Base-by-base conservation (phyloP, 148 eudicot species). In the Drosera capensis region DNA sequence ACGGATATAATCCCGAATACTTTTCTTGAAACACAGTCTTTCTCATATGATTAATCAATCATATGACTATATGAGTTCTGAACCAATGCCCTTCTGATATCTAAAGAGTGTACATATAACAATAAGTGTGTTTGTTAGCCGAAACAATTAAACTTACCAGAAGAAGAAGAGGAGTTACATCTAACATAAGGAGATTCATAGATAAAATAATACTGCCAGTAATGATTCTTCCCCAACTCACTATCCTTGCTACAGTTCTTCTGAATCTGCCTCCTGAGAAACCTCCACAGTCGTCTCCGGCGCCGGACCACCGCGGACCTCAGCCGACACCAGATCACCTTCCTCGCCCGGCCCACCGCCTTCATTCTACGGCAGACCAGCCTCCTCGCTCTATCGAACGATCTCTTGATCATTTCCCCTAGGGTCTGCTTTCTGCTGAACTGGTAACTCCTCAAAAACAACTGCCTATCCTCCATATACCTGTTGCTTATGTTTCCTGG, bases 381-480 rank as follows among this genome's bases (percentile, higher is more conserved):
- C 52, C 62, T 67, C 22, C 67, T 71, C 25, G 78, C 75, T 45
- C 72, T 72, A 50, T 68, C 65, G 39, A 83, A 59, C 25, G 78
- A 70, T 25, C 46, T 25, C 43, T 53, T 74, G 7, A 74, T 45
- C 44, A 57, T 80, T 25, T 71, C 73, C 1, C 52, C 42, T 8
- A 77, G 23, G 43, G 67, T 83, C 64, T 71, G 62, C 48, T 88
- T 83, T 19, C 90, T 65, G 45, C 78, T 67, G 56, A 88, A 88
- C 38, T 71, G 90, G 62, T 88, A 88, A 68, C 96, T 88, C 38
- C 80, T 69, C 38, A 88, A 64, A 58, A 88, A 88, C 23, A 88
- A 60, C 43, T 70, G 92, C 43, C 96, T 70, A 56, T 80, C 79
- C 48, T 80, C 94, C 39, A 74, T 23, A 52, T 82, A 70, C 35